Conservation (phyloP, 148 eudicot species). For the Arctostaphylos glauca region DNA sequence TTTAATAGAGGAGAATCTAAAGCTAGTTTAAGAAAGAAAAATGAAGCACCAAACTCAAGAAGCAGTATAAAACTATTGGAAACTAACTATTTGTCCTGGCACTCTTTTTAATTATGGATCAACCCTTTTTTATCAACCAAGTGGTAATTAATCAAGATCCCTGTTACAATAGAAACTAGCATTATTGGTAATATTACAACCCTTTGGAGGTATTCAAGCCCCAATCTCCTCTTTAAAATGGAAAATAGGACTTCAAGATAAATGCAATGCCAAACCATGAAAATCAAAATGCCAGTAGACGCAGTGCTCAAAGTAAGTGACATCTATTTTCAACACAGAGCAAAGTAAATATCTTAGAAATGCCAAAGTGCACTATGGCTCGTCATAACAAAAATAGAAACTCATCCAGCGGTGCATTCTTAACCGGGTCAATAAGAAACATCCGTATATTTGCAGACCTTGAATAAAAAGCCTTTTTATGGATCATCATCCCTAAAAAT, state of each 20-base stretch:
- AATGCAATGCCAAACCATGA: conserved; percentile 2
- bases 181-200: not conserved
- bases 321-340: not conserved
- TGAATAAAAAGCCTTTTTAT: not conserved
- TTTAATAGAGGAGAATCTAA: too few species aligned
- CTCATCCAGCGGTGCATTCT: not conserved
- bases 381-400: not conserved
- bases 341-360: not conserved
- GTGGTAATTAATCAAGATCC: not conserved
- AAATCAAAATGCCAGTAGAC: not conserved
- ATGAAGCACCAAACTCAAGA: not conserved
- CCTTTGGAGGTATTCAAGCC: not conserved
- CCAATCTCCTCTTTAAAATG: conserved; percentile 12
- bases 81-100: not conserved
- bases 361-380: not conserved
- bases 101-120: not conserved
- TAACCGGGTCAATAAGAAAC: not conserved
- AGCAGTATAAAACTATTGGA: not conserved
- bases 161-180: not conserved
- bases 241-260: not conserved
- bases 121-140: not conserved
- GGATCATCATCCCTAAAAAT: not conserved
- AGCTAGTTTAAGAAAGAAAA: not conserved
- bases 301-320: not conserved
- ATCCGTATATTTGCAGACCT: not conserved